Evolutionary conservation across 306 rosid genomes (phyloP), one percentile per base, ranked within the genome.

Genomic region (Casuarina equisetifolia): DNA sequence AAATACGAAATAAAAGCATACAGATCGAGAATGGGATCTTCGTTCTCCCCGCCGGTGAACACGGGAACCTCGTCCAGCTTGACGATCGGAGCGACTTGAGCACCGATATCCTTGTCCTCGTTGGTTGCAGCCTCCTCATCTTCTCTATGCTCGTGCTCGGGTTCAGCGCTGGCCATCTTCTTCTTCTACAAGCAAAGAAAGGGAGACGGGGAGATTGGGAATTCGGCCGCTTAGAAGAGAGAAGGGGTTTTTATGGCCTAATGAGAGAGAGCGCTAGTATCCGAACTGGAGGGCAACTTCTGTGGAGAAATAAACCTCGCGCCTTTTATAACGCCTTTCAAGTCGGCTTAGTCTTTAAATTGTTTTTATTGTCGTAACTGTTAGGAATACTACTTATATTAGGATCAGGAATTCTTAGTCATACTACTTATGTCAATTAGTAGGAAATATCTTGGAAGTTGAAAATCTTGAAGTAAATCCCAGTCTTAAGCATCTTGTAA

Each of bases 71-170:
- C 97, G 73, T 93, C 93, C 16, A 96, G 97, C 73, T 80, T 85
- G 82, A 96, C 97, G 85, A 96, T 96, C 35, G 99, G 98, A 52
- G 97, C 99, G 13, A 96, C 91, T 70, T 91, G 96, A 15, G 99
- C 99, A 48, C 99, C 98, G 59, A 98, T 96, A 75, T 96, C 99
- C 68, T 96, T 98, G 58, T 96, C 99, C 0, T 96, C 98, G 19
- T 84, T 97, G 78, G 89, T 89, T 7, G 90, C 89, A 19, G 90
- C 88, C 9, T 90, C 97, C 54, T 90, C 99, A 3, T 91, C 97
- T 19, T 90, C 98, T 39, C 92, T 85, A 90, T 89, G 98, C 69
- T 91, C 91, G 76, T 87, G 98, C 72, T 90, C 91, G 75, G 96
- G 86, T 62, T 91, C 94, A 84, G 87, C 82, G 88, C 81, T 86